Conservation (phyloP, 768 basidiomycete genomes). For the Strobilomyces echinocephalus region DNA sequence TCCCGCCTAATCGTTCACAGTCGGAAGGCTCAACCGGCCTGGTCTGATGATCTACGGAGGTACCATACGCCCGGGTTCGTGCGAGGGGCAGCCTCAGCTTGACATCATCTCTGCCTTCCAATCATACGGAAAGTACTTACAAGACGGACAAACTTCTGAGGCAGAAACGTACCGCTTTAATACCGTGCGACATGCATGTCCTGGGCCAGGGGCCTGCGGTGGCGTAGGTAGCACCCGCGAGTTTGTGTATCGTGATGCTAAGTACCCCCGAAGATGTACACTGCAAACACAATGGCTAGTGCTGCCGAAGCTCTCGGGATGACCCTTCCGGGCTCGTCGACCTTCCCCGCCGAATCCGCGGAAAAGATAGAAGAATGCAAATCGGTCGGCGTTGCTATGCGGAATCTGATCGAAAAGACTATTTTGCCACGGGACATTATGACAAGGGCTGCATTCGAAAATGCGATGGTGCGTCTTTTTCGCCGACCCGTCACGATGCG, state of each 20-base stretch:
- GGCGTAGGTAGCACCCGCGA: conserved; percentile 58
- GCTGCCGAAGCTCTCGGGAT: conserved; percentile 94
- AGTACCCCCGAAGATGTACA: conserved; percentile 72
- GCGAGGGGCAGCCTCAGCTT: conserved; percentile 80
- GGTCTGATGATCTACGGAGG: conserved; percentile 98
- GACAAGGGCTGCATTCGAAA: conserved; percentile 95
- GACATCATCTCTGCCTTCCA: conserved; percentile 99
- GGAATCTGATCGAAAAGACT: conserved; percentile 83
- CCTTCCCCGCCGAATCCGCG: conserved; percentile 87
- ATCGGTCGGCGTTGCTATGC: conserved; percentile 76
- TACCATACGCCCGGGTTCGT: conserved; percentile 88
- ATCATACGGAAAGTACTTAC: conserved; percentile 91
- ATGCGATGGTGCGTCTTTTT: conserved; percentile 72
- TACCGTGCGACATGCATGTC: conserved; percentile 89
- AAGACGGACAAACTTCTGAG: conserved; percentile 76
- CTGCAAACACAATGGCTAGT: conserved; percentile 97
- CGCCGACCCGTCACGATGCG: conserved; percentile 6
- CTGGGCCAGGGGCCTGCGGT: conserved; percentile 97
- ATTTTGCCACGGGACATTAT: conserved; percentile 94
- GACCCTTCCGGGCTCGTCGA: conserved; percentile 95
- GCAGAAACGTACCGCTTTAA: conserved; percentile 84
- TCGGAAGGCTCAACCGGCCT: conserved; percentile 93
- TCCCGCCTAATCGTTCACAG: conserved; percentile 35
- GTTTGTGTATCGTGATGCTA: conserved; percentile 1
- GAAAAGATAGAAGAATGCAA: conserved; percentile 88